Base-by-base conservation (phyloP, 1,284 basidiomycete species). In the Tremellales sp. region DNA sequence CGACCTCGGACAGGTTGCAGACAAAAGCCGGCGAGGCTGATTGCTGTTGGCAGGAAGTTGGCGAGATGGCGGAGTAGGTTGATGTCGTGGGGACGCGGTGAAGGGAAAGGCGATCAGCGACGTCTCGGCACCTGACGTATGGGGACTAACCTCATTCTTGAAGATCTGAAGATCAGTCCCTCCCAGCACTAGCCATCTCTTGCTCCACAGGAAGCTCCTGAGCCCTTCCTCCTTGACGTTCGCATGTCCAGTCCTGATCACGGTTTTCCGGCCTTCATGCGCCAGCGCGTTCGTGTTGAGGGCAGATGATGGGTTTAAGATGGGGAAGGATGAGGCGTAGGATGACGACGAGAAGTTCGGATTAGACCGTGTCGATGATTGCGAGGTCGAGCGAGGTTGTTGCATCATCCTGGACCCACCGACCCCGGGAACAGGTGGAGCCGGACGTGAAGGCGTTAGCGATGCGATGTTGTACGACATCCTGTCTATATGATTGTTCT, bases 181-280 rank as follows among this genome's bases (percentile, higher is more conserved):
- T 60, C 84, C 87, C 52, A 97, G 78, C 4, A 93, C 81, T 41
- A 97, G 77, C 87, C 87, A 97, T 66, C 89, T 86, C 67, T 88
- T 84, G 70, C 86, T 84, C 86, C 94, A 97, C 49, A 97, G 81
- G 81, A 89, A 93, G 57, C 87, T 89, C 13, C 89, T 82, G 57
- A 96, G 82, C 0, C 88, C 86, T 51, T 93, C 89, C 70, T 93
- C 91, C 78, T 94, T 94, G 58, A 93, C 78, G 64, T 80, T 85
- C 35, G 87, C 88, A 21, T 76, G 74, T 4, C 90, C 91, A 0
- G 59, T 61, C 3, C 70, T 49, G 10, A 69, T 56, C 2, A 61
- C 52, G 3, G 51, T 53, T 43, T 62, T 67, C n/a, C 47, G 26
- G 3, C 37, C 36, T 21, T 10, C 19, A 4, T 42, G 12, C 15